Evolutionary conservation across 306 rosid species (phyloP), one percentile per base, ranked within the genome.

Genomic region (Dalbergia cultrata): DNA sequence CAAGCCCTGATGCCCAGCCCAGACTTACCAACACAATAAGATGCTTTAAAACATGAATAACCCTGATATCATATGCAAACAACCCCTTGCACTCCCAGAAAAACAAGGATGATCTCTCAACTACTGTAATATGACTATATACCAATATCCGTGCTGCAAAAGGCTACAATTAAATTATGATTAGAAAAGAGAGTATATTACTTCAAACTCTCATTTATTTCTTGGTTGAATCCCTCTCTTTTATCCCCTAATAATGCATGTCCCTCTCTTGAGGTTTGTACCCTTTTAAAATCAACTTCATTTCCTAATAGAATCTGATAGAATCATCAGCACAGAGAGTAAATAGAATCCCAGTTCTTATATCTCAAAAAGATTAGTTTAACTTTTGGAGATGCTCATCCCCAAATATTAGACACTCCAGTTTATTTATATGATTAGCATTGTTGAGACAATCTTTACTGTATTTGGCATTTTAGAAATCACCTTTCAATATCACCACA

Each of bases 401-500:
- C 58, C 56, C 26, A 53, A 77, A 66, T 19, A 52, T 66, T 13
- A 39, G 39, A 35, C 16, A 21, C 8, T n/a, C 19, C 18, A 13
- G 34, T 22, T 7, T 13, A 54, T 41, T 66, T 4, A 66, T 26
- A 77, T 1, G 17, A 54, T 22, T 77, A 63, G 7, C 52, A 12
- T 63, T 33, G 16, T 33, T 63, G 63, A 49, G 50, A 50, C 37
- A 11, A 45, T 34, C 13, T 75, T 61, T 75, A 7, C 47, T 11
- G 18, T 31, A 47, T 21, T 21, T 65, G 26, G 44, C 64, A 37
- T 10, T 64, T 34, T n/a, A 35, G 66, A 1, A 53, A 56, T 13
- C 21, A 77, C 6, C 16, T 77, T 74, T 54, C 67, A 67, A 77
- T 54, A 67, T 10, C 67, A 54, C 54, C 7, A 57, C 31, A 21